These are phyloP conservation scores for Penicillium sp. DNA, from an alignment of 2,329 filamentous ascomycete genomes.

Conservation along the genomic window DNA sequence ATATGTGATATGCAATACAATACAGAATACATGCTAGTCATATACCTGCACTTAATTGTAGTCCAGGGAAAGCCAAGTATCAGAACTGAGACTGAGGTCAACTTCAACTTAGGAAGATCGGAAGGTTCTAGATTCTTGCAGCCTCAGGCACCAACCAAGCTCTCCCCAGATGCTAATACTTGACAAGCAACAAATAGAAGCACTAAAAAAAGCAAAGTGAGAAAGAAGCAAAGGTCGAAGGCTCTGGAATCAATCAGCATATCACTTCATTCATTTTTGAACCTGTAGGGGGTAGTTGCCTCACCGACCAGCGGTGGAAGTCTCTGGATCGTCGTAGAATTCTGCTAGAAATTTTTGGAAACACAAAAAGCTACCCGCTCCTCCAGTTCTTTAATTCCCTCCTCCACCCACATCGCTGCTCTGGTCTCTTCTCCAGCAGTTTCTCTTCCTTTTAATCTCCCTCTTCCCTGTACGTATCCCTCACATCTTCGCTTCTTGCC, in stretches of 20 bases:
- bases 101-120: background rate
- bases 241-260: constrained; percentile 16
- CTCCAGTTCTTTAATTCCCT: constrained; percentile 12
- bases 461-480: constrained; percentile 5
- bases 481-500: constrained; percentile 5
- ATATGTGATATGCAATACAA: background rate
- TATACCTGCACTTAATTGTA: too few relatives aligned
- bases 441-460: constrained; percentile 15
- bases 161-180: background rate
- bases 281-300: constrained; percentile 14
- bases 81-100: too few relatives aligned
- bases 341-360: constrained; percentile 30
- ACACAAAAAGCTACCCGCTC: constrained; percentile 28
- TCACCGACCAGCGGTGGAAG: constrained; percentile 31
- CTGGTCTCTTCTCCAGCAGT: constrained; percentile 17
- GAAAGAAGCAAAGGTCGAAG: constrained; percentile 11
- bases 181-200: background rate
- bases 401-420: constrained; percentile 16
- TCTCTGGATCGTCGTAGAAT: constrained; percentile 40
- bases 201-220: background rate
- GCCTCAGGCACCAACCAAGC: constrained; percentile 15
- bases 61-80: too few relatives aligned
- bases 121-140: constrained; percentile 31
- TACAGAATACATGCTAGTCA: too few relatives aligned
- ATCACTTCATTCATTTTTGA: background rate